These are phyloP conservation scores for Nymphaea thermarum DNA, from an alignment of 164 flowering plant species.

Conservation along the genomic window DNA sequence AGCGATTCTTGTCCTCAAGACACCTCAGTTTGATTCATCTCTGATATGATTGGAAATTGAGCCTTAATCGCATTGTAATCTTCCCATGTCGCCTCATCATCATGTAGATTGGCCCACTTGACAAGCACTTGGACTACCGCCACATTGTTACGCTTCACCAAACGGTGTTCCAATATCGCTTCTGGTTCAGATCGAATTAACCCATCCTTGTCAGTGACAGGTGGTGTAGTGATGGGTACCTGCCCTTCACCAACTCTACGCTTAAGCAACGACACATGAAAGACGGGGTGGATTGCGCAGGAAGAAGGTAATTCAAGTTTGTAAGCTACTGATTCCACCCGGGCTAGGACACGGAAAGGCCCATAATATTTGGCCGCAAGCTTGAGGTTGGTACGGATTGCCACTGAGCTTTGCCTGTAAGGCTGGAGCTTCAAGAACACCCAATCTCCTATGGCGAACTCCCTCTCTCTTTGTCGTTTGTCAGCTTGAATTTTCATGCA, in stretches of 20 bases:
- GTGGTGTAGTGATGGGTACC: background rate
- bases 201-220: background rate
- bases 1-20: too few species aligned
- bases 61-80: background rate
- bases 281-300: background rate
- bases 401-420: background rate
- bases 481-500: background rate
- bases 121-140: background rate
- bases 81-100: background rate
- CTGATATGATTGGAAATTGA: too few species aligned
- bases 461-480: background rate
- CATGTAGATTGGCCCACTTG: background rate
- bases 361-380: background rate
- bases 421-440: slow-evolving; percentile 1
- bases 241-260: background rate
- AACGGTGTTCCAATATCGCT: background rate
- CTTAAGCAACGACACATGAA: background rate
- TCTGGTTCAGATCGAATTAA: background rate
- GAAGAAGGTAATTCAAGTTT: background rate
- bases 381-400: background rate
- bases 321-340: background rate
- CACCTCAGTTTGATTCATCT: too few species aligned
- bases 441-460: background rate
- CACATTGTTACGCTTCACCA: background rate
- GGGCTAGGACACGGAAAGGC: background rate